Conservation (phyloP, 1,284 basidiomycete genomes). For the Porodaedalea pini region DNA sequence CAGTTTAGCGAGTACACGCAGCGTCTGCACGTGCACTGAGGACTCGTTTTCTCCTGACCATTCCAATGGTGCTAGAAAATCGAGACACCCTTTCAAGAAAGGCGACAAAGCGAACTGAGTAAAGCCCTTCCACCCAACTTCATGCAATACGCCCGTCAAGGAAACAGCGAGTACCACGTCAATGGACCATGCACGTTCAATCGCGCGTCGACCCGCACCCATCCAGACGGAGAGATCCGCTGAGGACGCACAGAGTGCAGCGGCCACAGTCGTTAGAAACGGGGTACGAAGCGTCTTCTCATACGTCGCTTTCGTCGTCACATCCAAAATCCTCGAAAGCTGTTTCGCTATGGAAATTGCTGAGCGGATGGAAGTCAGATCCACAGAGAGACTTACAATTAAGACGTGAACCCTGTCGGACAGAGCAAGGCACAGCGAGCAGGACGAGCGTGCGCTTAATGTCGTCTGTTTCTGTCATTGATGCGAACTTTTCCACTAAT, state of each 20-base stretch:
- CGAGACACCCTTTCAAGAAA: conserved; percentile 47
- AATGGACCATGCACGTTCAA: conserved; percentile 45
- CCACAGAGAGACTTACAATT: conserved; percentile 40
- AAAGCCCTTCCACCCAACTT: conserved; percentile 72
- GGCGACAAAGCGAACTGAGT: conserved; percentile 58
- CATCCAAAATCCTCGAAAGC: conserved; percentile 42
- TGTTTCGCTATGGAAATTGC: conserved; percentile 41
- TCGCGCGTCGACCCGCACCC: conserved; percentile 52
- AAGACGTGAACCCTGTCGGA: conserved; percentile 63
- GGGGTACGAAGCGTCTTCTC: conserved; percentile 35
- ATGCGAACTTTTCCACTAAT: conserved; percentile 37
- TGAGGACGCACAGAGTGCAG: conserved; percentile 49
- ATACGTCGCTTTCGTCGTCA: conserved; percentile 40
- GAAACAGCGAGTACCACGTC: conserved; percentile 44
- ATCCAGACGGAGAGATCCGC: conserved; percentile 66
- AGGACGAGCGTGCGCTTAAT: conserved; percentile 36
- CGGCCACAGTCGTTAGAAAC: conserved; percentile 39
- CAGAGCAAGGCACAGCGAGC: conserved; percentile 48
- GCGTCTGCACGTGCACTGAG: conserved; percentile 27
- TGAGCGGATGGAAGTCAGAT: not conserved
- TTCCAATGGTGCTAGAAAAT: conserved; percentile 36
- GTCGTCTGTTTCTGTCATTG: conserved; percentile 29
- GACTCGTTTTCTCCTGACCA: not conserved
- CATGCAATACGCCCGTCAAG: conserved; percentile 55
- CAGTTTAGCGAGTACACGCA: conserved; percentile 52